Evolutionary conservation across 176 grass and related monocot species (phyloP).

Genomic region (Carex myosuroides): DNA sequence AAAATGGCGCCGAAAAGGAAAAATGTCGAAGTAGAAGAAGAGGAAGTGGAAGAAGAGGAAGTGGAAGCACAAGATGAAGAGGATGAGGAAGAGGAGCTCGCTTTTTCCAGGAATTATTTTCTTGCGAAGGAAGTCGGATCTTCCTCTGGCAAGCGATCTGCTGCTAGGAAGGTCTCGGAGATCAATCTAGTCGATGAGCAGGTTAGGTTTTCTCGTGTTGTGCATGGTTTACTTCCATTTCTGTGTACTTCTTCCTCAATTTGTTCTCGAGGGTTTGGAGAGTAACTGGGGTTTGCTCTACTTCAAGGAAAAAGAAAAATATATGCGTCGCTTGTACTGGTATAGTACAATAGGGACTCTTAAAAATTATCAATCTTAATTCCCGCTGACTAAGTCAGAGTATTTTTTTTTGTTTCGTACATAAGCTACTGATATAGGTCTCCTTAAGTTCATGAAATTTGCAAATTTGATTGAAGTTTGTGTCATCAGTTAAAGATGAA

Average conservation of each 20-base stretch:
- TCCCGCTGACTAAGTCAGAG: neutral
- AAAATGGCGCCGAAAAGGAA: neutral
- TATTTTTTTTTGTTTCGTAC: neutral
- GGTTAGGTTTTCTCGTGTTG: constrained; percentile 19
- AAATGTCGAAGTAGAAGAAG: neutral
- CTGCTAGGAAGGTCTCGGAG: constrained; percentile 53
- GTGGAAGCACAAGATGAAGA: neutral
- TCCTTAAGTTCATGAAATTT: neutral
- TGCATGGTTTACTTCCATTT: neutral
- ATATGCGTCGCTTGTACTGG: neutral
- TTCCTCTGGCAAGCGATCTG: constrained; percentile 50
- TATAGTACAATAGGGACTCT: neutral
- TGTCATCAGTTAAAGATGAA: neutral
- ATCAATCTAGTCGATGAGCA: constrained; percentile 78
- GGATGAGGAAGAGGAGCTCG: constrained; percentile 54
- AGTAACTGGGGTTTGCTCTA: neutral
- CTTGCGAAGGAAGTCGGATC: constrained; percentile 76
- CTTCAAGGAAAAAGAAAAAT: neutral
- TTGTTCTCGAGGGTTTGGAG: neutral
- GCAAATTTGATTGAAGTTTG: neutral
- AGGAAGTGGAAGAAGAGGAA: neutral
- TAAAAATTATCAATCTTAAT: neutral
- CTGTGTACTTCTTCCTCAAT: neutral
- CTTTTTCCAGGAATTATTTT: constrained; percentile 87
- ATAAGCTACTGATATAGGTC: neutral